These are phyloP conservation scores for Sordariomycetes sp. DNA, from an alignment of 2,329 filamentous ascomycete species.

Conservation along the genomic window DNA sequence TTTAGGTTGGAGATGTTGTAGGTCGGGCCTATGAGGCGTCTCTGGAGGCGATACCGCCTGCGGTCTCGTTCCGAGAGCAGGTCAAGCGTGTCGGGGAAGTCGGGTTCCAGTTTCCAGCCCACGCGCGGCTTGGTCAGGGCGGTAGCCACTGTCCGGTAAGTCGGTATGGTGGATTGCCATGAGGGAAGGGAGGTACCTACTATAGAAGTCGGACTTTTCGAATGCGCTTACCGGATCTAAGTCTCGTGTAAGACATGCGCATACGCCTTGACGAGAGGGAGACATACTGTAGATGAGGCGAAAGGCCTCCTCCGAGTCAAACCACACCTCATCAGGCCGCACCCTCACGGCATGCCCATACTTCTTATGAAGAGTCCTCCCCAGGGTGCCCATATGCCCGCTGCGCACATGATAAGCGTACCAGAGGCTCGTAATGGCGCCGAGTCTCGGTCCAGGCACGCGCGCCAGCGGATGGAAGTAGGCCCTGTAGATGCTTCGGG, in stretches of 20 bases:
- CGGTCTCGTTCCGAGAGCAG: conserved; percentile 34
- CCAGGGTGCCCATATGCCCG: conserved; percentile 26
- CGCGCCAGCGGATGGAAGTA: conserved; percentile 27
- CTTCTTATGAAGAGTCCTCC: conserved; percentile 25
- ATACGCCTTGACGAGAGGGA: background rate
- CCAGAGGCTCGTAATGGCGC: conserved; percentile 33
- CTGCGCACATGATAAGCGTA: conserved; percentile 29
- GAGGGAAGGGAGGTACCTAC: conserved; percentile 16
- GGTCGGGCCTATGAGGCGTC: conserved; percentile 32
- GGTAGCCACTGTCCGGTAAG: conserved; percentile 25
- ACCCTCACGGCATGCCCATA: conserved; percentile 40
- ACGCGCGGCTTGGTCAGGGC: conserved; percentile 26
- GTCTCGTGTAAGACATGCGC: background rate
- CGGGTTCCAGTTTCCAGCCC: conserved; percentile 19
- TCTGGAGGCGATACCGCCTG: conserved; percentile 31
- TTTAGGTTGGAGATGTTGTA: conserved; percentile 29
- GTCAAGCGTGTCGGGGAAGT: conserved; percentile 31
- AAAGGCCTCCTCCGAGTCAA: conserved; percentile 32
- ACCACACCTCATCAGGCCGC: conserved; percentile 39
- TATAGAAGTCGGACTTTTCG: conserved; percentile 38
- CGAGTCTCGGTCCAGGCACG: conserved; percentile 31
- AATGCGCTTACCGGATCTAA: conserved; percentile 31
- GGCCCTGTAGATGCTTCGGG: conserved; percentile 20
- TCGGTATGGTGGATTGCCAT: conserved; percentile 1
- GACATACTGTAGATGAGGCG: conserved; percentile 30